Base-by-base conservation (phyloP, 2,329 filamentous ascomycete species). In the Coniochaeta prunicola region DNA sequence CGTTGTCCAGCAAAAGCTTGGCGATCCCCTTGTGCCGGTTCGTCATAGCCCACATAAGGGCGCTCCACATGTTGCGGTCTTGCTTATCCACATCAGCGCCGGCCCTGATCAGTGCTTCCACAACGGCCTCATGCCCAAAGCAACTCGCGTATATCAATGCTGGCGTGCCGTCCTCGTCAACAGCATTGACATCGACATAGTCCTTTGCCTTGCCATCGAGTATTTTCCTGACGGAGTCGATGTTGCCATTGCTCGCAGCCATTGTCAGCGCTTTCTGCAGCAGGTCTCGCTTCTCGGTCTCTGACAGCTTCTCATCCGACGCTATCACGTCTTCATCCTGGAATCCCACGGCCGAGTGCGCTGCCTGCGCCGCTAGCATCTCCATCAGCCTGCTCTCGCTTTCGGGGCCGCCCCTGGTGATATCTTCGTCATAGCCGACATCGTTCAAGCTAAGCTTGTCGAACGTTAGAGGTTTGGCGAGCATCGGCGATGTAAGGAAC, bases 1-100 rank as follows among this genome's bases (percentile, higher is more conserved):
- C 92, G 67, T 94, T 90, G 71, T 99, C 93, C 34, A 99, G 82
- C 17, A 99, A 78, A 12, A 92, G 80, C 74, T 97, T 97, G 36
- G 93, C 92, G 65, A 99, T 99, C 54, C 87, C 87, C 75, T 97
- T 97, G 75, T 99, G 94, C 59, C 92, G 81, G 73, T 99, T 99
- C 59, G 94, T 99, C 91, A 97, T 97, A 56, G 94, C 93, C 94
- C 94, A 99, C 92, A 99, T 99, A 61, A 99, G 80, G 15, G 94
- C 90, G 68, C 91, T 97, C 94, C 94, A 99, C 69, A 96, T 89
- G 70, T 97, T 97, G 63, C 88, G 90, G 71, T 99, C 94, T 73
- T 97, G 93, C 67, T 88, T 88, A 75, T 99, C 92, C 57, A 97
- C 92, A 67, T 91, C 84, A 40, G 89, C 93, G 26, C 93, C 92